Percentiles rank a stretch among this genome's conserved stretches.
Conservation (phyloP, 192 early-diverging fungal species). For the Linnemannia schmuckeri region DNA sequence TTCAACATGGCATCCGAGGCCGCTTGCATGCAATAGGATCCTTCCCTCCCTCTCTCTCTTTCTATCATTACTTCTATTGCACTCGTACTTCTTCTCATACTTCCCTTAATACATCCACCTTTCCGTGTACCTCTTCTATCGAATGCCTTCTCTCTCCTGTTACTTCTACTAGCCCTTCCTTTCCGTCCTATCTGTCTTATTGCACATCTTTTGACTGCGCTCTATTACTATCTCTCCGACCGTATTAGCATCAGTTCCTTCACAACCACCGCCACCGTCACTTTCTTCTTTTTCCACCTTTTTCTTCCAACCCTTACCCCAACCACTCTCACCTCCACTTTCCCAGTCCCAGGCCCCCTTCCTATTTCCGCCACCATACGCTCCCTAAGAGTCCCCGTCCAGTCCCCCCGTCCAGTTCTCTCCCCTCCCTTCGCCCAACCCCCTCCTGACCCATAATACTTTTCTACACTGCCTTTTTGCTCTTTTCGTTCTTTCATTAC, state of each 20-base stretch:
- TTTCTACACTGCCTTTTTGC: background rate
- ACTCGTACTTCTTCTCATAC: background rate
- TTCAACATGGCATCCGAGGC: constrained; percentile 31
- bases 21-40: constrained; percentile 27
- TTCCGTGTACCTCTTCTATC: background rate
- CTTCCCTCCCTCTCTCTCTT: background rate
- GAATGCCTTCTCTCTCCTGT: background rate
- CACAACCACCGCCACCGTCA: too few species aligned
- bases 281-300: background rate
- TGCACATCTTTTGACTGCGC: background rate
- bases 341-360: background rate
- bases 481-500: background rate
- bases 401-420: background rate
- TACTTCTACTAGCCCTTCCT: background rate
- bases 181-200: background rate
- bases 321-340: background rate
- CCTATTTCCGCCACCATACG: constrained; percentile 16
- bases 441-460: constrained; percentile 46
- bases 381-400: constrained; percentile 15
- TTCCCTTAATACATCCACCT: background rate
- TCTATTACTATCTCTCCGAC: background rate
- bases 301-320: background rate
- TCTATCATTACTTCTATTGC: too few species aligned
- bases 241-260: background rate
- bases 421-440: constrained; percentile 25